Conservation (phyloP, 306 rosid species). For the Bauhinia variegata region DNA sequence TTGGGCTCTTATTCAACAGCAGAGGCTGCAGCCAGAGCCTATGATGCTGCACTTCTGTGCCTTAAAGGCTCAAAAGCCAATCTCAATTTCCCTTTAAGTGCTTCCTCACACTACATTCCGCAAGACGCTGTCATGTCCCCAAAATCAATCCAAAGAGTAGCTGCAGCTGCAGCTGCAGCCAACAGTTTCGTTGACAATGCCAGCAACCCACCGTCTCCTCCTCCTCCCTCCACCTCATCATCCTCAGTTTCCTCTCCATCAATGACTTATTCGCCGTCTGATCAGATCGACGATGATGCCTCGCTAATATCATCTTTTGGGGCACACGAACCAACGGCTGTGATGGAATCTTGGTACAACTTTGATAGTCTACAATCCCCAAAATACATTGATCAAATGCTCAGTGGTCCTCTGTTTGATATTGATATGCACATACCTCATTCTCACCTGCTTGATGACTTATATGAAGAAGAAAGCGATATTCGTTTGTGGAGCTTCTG, state of each 20-base stretch:
- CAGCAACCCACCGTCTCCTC: slow-evolving; percentile 33
- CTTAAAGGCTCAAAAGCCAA: slow-evolving; percentile 89
- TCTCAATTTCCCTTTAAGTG: slow-evolving; percentile 70
- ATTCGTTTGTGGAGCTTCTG: slow-evolving; percentile 89
- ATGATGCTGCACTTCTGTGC: slow-evolving; percentile 94
- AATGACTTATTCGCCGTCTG: slow-evolving; percentile 45
- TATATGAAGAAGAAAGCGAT: slow-evolving; percentile 71
- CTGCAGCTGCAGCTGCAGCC: slow-evolving; percentile 94
- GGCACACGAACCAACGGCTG: slow-evolving; percentile 41
- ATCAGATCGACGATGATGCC: slow-evolving; percentile 55
- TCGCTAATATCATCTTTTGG: slow-evolving; percentile 44
- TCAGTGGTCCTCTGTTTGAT: slow-evolving; percentile 60
- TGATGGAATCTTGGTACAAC: slow-evolving; percentile 68
- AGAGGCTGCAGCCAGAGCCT: slow-evolving; percentile 98
- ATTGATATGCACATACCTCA: slow-evolving; percentile 34
- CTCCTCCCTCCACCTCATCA: slow-evolving; percentile 49
- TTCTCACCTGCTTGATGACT: slow-evolving; percentile 56
- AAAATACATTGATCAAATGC: slow-evolving; percentile 66
- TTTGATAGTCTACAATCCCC: slow-evolving; percentile 59
- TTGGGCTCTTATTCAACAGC: slow-evolving; percentile 91
- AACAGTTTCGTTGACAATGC: slow-evolving; percentile 44
- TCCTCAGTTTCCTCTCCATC: slow-evolving; percentile 61
- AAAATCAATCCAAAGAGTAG: slow-evolving; percentile 80
- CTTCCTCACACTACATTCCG: slow-evolving; percentile 41
- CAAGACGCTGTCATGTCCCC: slow-evolving; percentile 72